phyloP scores from a whole-genome alignment of 148 eudicot genomes.

The Vaccinium darrowii region DNA sequence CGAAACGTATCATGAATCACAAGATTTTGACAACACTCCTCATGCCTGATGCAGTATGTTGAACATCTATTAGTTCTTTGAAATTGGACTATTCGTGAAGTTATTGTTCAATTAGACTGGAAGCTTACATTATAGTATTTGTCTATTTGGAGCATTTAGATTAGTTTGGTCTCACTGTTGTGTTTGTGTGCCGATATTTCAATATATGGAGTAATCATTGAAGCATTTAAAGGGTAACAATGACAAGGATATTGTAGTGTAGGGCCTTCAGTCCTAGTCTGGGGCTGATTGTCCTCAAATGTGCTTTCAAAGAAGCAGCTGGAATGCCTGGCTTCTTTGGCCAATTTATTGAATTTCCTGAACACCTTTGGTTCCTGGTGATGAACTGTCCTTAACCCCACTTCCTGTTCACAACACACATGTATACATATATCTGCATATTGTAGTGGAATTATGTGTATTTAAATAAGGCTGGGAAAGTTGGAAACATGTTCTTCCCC shows the following conservation, averaged over 20 bases:
- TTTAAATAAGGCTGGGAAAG: not conserved
- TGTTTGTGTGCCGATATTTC: not conserved
- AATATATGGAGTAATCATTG: not conserved
- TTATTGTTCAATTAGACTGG: too few relatives aligned
- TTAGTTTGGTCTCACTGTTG: too few relatives aligned
- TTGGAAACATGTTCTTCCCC: slow-evolving; percentile 6
- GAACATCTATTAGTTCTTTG: too few relatives aligned
- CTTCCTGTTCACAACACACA: not conserved
- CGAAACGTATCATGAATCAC: too few relatives aligned
- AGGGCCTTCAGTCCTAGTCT: not conserved
- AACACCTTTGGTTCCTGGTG: not conserved
- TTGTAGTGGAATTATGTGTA: not conserved
- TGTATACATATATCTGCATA: not conserved
- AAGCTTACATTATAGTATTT: too few relatives aligned
- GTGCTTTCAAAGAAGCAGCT: slow-evolving; percentile 8
- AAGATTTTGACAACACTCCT: too few relatives aligned
- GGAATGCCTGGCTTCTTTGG: not conserved
- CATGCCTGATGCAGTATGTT: too few relatives aligned
- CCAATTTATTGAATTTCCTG: not conserved
- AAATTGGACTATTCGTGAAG: too few relatives aligned
- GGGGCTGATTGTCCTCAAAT: slow-evolving; percentile 7
- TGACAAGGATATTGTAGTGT: not conserved
- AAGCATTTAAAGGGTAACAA: not conserved
- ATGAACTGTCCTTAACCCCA: slow-evolving; percentile 8
- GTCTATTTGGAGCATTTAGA: too few relatives aligned